phyloP scores from a whole-genome alignment of 257 asterid genomes.

The Linaria vulgaris region DNA sequence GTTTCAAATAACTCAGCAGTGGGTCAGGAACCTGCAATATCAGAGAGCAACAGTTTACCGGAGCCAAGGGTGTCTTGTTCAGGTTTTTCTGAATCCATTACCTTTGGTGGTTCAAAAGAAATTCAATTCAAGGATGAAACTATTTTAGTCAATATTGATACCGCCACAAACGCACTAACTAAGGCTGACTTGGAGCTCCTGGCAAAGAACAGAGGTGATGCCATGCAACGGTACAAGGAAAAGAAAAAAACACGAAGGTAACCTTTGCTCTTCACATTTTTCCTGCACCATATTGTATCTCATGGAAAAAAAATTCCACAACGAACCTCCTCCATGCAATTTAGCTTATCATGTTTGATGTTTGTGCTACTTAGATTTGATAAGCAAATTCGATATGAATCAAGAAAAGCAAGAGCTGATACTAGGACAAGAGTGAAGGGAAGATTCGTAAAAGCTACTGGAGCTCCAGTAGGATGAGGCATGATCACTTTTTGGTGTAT shows the following conservation, averaged over 20 bases:
- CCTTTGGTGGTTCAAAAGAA: slow-evolving; percentile 46
- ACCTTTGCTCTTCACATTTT: slow-evolving; percentile 7
- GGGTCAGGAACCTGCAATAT: slow-evolving; percentile 71
- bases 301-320: no score
- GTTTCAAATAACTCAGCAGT: slow-evolving; percentile 38
- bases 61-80: slow-evolving; percentile 34
- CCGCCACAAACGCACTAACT: slow-evolving; percentile 30
- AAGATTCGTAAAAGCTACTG: slow-evolving; percentile 83
- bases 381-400: slow-evolving; percentile 84
- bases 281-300: not conserved
- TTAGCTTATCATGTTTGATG: slow-evolving; percentile 8
- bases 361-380: slow-evolving; percentile 56
- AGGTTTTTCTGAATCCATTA: slow-evolving; percentile 39
- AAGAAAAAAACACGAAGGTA: slow-evolving; percentile 92
- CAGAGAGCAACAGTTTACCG: slow-evolving; percentile 71
- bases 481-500: slow-evolving; percentile 28
- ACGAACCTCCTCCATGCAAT: no score
- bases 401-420: slow-evolving; percentile 96
- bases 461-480: slow-evolving; percentile 54
- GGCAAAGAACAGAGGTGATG: slow-evolving; percentile 81
- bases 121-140: slow-evolving; percentile 52
- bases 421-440: slow-evolving; percentile 95
- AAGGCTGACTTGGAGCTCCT: slow-evolving; percentile 66
- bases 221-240: slow-evolving; percentile 92
- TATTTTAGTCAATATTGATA: slow-evolving; percentile 42